Evolutionary conservation across 306 rosid species (phyloP).

Genomic region (Dicorynia guianensis): DNA sequence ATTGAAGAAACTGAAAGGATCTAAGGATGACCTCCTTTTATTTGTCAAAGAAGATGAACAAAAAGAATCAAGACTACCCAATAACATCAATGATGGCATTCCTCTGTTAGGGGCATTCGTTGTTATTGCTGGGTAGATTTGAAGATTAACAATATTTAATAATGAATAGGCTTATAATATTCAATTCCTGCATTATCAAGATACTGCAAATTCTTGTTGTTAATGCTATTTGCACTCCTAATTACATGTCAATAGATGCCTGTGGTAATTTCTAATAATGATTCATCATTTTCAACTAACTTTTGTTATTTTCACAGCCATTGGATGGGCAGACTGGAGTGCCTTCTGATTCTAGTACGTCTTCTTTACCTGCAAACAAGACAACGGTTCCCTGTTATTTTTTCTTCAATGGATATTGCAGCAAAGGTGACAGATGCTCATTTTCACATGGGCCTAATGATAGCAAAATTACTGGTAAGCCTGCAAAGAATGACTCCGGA

Average conservation of each 20-base stretch:
- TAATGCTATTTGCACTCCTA: not conserved
- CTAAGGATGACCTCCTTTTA: too few species aligned
- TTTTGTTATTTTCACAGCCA: constrained; percentile 60
- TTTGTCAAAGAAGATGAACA: too few species aligned
- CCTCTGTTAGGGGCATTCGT: not conserved
- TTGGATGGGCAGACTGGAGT: constrained; percentile 69
- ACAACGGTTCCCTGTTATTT: constrained; percentile 73
- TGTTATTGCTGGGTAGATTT: constrained; percentile 1
- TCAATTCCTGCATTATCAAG: constrained; percentile 3
- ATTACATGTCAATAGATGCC: constrained; percentile 5
- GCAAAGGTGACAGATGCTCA: constrained; percentile 76
- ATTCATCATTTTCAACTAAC: constrained; percentile 34
- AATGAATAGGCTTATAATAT: constrained; percentile 1
- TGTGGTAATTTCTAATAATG: constrained; percentile 19
- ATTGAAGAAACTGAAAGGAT: too few species aligned
- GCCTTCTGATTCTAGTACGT: constrained; percentile 58
- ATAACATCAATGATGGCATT: too few species aligned
- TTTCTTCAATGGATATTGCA: constrained; percentile 81
- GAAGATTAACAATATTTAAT: constrained; percentile 30
- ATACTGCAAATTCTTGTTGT: not conserved
- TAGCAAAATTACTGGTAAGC: constrained; percentile 46
- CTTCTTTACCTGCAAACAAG: constrained; percentile 66
- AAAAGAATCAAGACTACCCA: too few species aligned
- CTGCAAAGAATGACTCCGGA: constrained; percentile 53
- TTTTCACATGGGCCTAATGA: constrained; percentile 68